Conservation (phyloP, 1,284 basidiomycete species). For the Fistulinella cinereoalba region DNA sequence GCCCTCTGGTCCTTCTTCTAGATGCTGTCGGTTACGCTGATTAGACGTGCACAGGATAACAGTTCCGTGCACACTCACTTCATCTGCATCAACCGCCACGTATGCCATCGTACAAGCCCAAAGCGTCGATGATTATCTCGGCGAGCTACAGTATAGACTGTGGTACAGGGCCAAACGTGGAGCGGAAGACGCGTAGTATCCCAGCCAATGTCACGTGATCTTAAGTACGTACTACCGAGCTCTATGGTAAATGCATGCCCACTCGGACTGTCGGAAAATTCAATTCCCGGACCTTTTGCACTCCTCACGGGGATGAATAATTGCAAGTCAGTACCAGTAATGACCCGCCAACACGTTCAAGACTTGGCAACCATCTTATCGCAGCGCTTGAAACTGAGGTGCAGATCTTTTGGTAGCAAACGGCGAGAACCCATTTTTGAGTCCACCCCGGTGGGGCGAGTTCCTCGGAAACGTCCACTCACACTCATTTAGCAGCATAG, state of each 20-base stretch:
- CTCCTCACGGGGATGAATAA: too few relatives aligned
- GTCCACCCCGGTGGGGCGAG: not conserved
- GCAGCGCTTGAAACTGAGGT: not conserved
- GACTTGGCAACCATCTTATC: too few relatives aligned
- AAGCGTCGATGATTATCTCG: not conserved
- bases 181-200: not conserved
- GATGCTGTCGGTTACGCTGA: too few relatives aligned
- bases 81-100: slow-evolving; percentile 55
- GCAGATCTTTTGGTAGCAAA: not conserved
- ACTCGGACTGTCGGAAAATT: too few relatives aligned
- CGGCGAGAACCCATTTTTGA: not conserved
- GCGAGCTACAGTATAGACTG: not conserved
- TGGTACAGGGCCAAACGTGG: slow-evolving; percentile 2
- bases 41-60: too few relatives aligned
- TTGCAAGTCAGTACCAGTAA: too few relatives aligned
- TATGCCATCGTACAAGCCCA: slow-evolving; percentile 50
- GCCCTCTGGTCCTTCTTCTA: slow-evolving; percentile 62
- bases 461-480: not conserved
- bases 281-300: too few relatives aligned
- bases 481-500: slow-evolving; percentile 1
- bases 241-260: too few relatives aligned
- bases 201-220: slow-evolving; percentile 4
- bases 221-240: too few relatives aligned
- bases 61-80: slow-evolving; percentile 44
- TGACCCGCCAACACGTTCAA: too few relatives aligned